phyloP scores from a whole-genome alignment of 352 stramenopile species.

The Globisporangium nagaii region DNA sequence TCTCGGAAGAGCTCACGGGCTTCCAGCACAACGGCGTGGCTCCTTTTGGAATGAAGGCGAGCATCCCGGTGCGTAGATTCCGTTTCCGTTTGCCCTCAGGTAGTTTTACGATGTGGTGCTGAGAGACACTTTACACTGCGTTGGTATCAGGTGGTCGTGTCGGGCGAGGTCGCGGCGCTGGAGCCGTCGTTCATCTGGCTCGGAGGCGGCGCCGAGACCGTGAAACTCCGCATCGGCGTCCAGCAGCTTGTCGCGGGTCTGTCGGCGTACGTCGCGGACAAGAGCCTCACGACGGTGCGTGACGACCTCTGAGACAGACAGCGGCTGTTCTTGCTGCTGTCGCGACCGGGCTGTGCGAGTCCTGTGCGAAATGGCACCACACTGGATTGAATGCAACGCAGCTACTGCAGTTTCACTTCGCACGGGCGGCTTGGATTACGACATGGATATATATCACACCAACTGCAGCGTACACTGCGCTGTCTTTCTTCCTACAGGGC shows the following conservation, averaged over 20 bases:
- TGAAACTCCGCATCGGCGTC: constrained; percentile 77
- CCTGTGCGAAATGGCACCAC: too few species aligned
- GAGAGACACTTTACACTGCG: neutral
- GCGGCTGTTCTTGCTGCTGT: neutral
- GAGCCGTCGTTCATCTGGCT: constrained; percentile 71
- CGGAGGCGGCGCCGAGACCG: constrained; percentile 62
- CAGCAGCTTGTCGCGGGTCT: constrained; percentile 53
- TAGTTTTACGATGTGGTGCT: neutral
- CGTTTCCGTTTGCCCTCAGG: too few species aligned
- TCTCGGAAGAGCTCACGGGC: constrained; percentile 69
- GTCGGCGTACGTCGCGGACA: constrained; percentile 38
- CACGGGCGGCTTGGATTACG: too few species aligned
- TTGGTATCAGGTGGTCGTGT: constrained; percentile 77
- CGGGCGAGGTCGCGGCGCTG: constrained; percentile 45
- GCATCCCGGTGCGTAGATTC: constrained; percentile 42
- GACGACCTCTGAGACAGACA: constrained; percentile 8
- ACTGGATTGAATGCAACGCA: too few species aligned
- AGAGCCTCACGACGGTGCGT: constrained; percentile 51
- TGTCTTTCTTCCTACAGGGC: too few species aligned
- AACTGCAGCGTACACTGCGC: too few species aligned
- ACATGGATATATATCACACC: too few species aligned
- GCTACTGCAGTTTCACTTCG: too few species aligned
- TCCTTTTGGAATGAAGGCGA: constrained; percentile 70
- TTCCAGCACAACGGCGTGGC: constrained; percentile 85
- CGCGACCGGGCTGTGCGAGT: too few species aligned